Conservation (phyloP, 1,284 basidiomycete species). For the Cutaneotrichosporon sp. region DNA sequence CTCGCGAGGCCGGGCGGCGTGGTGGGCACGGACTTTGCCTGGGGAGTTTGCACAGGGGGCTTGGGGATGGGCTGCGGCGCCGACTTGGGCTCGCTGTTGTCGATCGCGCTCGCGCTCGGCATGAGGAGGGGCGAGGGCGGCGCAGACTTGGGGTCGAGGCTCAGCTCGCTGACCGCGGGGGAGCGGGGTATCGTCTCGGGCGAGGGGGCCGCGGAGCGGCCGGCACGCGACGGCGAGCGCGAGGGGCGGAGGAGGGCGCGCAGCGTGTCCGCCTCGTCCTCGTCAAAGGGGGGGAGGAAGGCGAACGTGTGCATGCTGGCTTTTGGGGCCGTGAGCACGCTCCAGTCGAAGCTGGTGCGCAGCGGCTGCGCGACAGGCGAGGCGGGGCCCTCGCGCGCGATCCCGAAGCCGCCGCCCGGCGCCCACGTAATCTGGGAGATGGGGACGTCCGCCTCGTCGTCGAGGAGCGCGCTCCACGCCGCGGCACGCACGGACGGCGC, state of each 20-base stretch:
- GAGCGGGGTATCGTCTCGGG: background rate
- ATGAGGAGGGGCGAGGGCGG: background rate
- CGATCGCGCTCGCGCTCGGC: background rate
- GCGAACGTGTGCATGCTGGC: background rate
- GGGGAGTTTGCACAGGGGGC: background rate
- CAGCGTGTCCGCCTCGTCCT: background rate
- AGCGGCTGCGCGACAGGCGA: background rate
- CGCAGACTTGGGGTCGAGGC: background rate
- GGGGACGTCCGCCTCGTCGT: background rate
- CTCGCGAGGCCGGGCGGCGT: background rate
- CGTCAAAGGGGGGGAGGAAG: slow-evolving; percentile 3
- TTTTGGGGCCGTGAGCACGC: background rate
- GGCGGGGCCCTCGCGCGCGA: background rate
- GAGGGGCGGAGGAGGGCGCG: background rate
- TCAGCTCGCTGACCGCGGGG: background rate
- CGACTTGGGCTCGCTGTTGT: background rate
- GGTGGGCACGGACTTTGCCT: background rate
- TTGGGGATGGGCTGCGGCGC: background rate
- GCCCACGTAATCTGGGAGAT: background rate
- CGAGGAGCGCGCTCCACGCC: slow-evolving; percentile 1
- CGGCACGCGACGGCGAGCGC: background rate
- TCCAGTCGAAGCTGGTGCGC: slow-evolving; percentile 3
- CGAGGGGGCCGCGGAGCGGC: background rate
- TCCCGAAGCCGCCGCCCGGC: background rate
- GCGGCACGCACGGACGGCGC: slow-evolving; percentile 7